Percentiles rank a stretch among this genome's conserved stretches.
Conservation (phyloP, 768 basidiomycete species). For the Kwoniella dendrophila region DNA sequence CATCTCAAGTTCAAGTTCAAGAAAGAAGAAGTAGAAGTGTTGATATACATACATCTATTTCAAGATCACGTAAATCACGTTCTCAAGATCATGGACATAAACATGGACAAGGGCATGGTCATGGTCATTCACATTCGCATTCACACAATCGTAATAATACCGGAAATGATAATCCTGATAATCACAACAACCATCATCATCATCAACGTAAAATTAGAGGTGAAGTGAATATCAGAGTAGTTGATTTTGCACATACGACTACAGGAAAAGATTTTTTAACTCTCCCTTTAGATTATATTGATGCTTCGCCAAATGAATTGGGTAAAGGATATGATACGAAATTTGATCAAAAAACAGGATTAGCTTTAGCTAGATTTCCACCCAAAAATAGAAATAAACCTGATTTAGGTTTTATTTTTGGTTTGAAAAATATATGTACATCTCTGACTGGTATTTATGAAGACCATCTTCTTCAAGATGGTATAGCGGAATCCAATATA, state of each 20-base stretch:
- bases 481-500: conserved; percentile 9
- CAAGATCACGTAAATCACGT: conserved; percentile 4
- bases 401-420: conserved; percentile 91
- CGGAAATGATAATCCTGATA: conserved; percentile 4
- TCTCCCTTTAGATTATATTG: conserved; percentile 60
- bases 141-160: conserved; percentile 3
- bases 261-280: conserved; percentile 89
- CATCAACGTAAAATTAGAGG: conserved; percentile 67
- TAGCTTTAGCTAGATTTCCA: conserved; percentile 88
- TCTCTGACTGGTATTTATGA: conserved; percentile 84
- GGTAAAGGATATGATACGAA: conserved; percentile 79
- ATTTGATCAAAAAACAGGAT: conserved; percentile 77
- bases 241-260: conserved; percentile 98
- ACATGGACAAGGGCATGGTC: conserved; percentile 14
- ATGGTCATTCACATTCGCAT: conserved; percentile 5
- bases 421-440: conserved; percentile 76
- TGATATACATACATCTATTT: conserved; percentile 23
- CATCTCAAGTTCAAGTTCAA: background rate
- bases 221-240: conserved; percentile 91
- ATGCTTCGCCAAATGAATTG: conserved; percentile 39
- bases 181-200: conserved; percentile 1
- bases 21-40: conserved; percentile 40
- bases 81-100: background rate
- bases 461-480: conserved; percentile 73
- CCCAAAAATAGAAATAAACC: conserved; percentile 86